phyloP scores from a whole-genome alignment of 805 yeast species.

The Candida succiphila region DNA sequence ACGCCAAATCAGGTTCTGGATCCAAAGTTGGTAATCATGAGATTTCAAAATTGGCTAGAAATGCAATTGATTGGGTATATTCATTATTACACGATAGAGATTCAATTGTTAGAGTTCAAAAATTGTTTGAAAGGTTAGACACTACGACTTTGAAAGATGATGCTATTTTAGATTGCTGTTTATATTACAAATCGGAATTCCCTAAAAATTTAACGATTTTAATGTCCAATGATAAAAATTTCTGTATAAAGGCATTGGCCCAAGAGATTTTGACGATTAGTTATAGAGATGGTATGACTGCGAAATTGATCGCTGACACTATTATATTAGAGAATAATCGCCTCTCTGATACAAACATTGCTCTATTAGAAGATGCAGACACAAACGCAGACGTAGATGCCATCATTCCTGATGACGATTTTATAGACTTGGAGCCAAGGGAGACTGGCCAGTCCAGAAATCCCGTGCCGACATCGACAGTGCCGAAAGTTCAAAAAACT shows the following conservation, averaged over 20 bases:
- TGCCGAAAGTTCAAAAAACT: background rate
- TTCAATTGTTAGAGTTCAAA: slow-evolving; percentile 56
- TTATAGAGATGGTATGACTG: slow-evolving; percentile 33
- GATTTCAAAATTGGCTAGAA: slow-evolving; percentile 39
- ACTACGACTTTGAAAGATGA: slow-evolving; percentile 51
- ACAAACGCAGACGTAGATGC: slow-evolving; percentile 4
- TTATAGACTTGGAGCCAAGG: background rate
- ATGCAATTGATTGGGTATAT: slow-evolving; percentile 76
- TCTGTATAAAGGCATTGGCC: slow-evolving; percentile 68
- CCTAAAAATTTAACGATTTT: slow-evolving; percentile 38
- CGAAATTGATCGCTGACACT: slow-evolving; percentile 30
- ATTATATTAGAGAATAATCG: slow-evolving; percentile 23
- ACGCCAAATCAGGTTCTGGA: slow-evolving; percentile 13
- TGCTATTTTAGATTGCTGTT: slow-evolving; percentile 76
- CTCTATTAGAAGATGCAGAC: background rate
- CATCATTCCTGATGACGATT: slow-evolving; percentile 7
- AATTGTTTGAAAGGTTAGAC: slow-evolving; percentile 41
- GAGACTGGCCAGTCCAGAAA: background rate
- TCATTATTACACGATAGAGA: slow-evolving; percentile 40
- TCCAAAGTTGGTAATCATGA: slow-evolving; percentile 11
- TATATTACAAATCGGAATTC: slow-evolving; percentile 40
- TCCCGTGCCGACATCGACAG: background rate
- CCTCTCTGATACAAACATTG: background rate
- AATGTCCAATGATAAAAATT: slow-evolving; percentile 74
- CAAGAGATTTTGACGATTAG: slow-evolving; percentile 59